A percentile compares a stretch with the other conserved stretches of the same genome.
phyloP scores from a whole-genome alignment of 352 stramenopile genomes.

The Phytophthora vignae region DNA sequence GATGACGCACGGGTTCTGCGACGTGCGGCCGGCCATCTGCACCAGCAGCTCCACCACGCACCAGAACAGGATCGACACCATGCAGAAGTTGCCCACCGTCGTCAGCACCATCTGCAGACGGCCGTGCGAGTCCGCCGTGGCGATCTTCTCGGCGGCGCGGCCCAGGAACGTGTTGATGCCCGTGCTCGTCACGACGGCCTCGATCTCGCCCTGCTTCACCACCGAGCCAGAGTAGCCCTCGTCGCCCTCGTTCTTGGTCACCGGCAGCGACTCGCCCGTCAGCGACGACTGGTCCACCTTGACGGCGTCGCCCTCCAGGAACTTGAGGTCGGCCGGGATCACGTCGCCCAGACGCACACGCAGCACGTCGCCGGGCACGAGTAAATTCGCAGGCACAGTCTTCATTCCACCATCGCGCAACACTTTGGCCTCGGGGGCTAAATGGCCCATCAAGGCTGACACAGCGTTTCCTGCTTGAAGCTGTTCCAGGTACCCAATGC shows the following conservation, averaged over 20 bases:
- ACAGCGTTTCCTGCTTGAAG: slow-evolving; percentile 86
- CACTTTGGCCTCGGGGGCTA: slow-evolving; percentile 80
- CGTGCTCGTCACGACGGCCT: slow-evolving; percentile 90
- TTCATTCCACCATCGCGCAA: slow-evolving; percentile 86
- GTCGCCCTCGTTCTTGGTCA: slow-evolving; percentile 80
- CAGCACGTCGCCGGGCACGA: slow-evolving; percentile 74
- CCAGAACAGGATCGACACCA: slow-evolving; percentile 83
- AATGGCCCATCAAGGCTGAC: slow-evolving; percentile 77
- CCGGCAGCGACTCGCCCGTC: slow-evolving; percentile 92
- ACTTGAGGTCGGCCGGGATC: slow-evolving; percentile 90
- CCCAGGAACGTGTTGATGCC: slow-evolving; percentile 92
- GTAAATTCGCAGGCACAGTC: no score
- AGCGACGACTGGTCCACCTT: slow-evolving; percentile 92
- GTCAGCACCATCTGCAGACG: slow-evolving; percentile 92
- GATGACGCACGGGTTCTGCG: slow-evolving; percentile 84
- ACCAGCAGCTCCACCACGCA: slow-evolving; percentile 86
- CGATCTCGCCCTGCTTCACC: slow-evolving; percentile 88
- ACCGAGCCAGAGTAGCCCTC: slow-evolving; percentile 82
- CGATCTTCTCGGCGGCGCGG: slow-evolving; percentile 82
- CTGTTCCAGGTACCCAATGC: slow-evolving; percentile 80
- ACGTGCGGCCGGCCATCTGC: slow-evolving; percentile 67
- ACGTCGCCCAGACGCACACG: slow-evolving; percentile 86
- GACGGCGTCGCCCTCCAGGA: slow-evolving; percentile 75
- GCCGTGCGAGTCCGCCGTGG: slow-evolving; percentile 65
- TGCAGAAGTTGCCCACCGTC: slow-evolving; percentile 91